phyloP scores from a whole-genome alignment of 2,329 filamentous ascomycete species.

The Cladophialophora carrionii region DNA sequence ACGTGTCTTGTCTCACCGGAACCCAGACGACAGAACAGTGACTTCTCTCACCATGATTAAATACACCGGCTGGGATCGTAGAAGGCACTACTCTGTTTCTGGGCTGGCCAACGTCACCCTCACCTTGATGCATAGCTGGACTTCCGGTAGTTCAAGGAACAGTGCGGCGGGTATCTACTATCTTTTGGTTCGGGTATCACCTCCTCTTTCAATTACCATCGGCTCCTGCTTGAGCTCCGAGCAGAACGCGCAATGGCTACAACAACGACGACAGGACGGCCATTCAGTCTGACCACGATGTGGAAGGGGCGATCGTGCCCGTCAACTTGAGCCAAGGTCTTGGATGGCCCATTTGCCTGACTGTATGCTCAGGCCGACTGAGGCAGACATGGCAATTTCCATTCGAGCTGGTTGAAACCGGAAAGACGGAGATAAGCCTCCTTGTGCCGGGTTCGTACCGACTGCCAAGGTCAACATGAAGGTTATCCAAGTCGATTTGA shows the following conservation, averaged over 20 bases:
- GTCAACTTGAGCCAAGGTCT: not conserved
- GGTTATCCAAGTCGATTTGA: conserved; percentile 36
- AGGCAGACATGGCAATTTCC: conserved; percentile 36
- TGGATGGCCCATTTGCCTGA: not conserved
- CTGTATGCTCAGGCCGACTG: not conserved
- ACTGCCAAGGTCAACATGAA: conserved; percentile 36
- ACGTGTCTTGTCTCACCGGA: no score
- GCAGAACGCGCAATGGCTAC: not conserved
- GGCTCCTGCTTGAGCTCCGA: not conserved
- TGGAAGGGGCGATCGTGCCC: conserved; percentile 1
- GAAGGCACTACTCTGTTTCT: no score
- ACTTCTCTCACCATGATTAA: no score
- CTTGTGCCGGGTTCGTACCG: conserved; percentile 39
- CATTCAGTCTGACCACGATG: not conserved
- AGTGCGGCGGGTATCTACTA: no score
- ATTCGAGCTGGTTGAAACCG: conserved; percentile 43
- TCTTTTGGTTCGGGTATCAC: no score
- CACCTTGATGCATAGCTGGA: no score
- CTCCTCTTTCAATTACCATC: no score
- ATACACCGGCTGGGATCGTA: no score
- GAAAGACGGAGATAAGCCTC: conserved; percentile 40
- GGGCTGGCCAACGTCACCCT: no score
- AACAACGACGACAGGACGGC: not conserved
- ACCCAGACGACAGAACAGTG: no score
- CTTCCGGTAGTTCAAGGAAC: no score